Evolutionary conservation across 2,329 filamentous ascomycete genomes (phyloP).

Genomic region (Monilinia laxa): DNA sequence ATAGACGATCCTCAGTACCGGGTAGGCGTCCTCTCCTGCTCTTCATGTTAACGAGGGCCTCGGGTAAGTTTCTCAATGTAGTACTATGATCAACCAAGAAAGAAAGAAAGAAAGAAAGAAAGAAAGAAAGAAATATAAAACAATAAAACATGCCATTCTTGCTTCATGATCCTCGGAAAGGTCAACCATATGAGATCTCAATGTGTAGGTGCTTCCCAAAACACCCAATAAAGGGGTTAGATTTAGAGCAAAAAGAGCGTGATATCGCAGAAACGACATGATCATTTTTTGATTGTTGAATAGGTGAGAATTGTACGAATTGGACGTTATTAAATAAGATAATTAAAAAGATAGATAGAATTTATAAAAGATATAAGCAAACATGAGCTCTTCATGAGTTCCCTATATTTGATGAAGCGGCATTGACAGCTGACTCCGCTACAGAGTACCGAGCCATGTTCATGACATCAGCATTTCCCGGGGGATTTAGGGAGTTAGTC

Average conservation of each 20-base stretch:
- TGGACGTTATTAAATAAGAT: not conserved
- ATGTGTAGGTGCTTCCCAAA: conserved; percentile 28
- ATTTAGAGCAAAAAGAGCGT: conserved; percentile 25
- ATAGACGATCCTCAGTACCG: not conserved
- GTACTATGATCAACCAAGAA: conserved; percentile 3
- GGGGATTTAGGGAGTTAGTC: too few relatives aligned
- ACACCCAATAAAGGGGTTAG: conserved; percentile 28
- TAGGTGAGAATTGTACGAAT: not conserved
- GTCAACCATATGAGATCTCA: conserved; percentile 32
- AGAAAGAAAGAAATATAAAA: too few relatives aligned
- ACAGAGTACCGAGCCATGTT: not conserved
- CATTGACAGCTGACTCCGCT: not conserved
- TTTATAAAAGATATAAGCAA: not conserved
- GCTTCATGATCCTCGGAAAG: conserved; percentile 34
- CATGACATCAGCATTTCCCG: conserved; percentile 8
- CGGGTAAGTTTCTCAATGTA: not conserved
- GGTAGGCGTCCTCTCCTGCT: not conserved
- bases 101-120: conserved; percentile 4
- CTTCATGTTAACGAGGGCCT: not conserved
- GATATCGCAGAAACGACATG: conserved; percentile 29
- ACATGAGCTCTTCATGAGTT: not conserved
- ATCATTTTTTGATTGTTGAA: conserved; percentile 10
- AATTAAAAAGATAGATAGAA: not conserved
- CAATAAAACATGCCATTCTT: conserved; percentile 29
- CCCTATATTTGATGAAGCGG: not conserved